Evolutionary conservation across 2,329 filamentous ascomycete genomes (phyloP), one percentile per base, ranked within the genome.

Genomic region (Grosmannia clavigera): DNA sequence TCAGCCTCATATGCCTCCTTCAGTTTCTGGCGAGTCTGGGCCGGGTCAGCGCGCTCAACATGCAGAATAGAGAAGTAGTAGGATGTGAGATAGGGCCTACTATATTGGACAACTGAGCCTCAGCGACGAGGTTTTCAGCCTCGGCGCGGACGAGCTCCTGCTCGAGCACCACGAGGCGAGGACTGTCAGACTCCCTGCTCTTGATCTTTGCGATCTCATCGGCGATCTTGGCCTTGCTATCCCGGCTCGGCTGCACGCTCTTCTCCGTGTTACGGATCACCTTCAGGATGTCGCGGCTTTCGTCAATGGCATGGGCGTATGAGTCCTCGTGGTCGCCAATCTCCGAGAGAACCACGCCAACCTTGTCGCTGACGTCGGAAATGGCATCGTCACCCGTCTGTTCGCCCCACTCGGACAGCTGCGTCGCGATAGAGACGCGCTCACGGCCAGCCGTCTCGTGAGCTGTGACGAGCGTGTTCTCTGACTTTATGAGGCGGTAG

Each of bases 341-440:
- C 77, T 97, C 94, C 27, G 88, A 87, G 62, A 99, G 78, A 67
- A 99, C 78, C 48, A 97, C 92, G 58, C 91, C 94, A 58, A 99
- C 80, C 80, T 99, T 99, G 80, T 97, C 94, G 61, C 88, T 91
- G 66, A 99, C 82, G 70, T 97, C 94, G 58, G 84, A 90, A 68
- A 97, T 80, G 58, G 85, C 84, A 63, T 95, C 90, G 69, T 99
- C 94, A 58, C 84, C 82, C 2, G 92, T 96, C 62, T 88, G 83
- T 75, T 97, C 92, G 61, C 94, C 94, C 94, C 94, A 99, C 66
- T 97, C 92, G 9, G 90, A 95, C 53, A 99, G 83, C 76, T 97
- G 92, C 12, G 85, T 84, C 19, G 92, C 94, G 68, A 97, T 91
- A 57, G 84, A 83, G 62, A 90, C 76, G 61, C 91, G 88, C 76